phyloP scores from a whole-genome alignment of 169 alveolate genomes.

The Plasmodium chabaudi region DNA sequence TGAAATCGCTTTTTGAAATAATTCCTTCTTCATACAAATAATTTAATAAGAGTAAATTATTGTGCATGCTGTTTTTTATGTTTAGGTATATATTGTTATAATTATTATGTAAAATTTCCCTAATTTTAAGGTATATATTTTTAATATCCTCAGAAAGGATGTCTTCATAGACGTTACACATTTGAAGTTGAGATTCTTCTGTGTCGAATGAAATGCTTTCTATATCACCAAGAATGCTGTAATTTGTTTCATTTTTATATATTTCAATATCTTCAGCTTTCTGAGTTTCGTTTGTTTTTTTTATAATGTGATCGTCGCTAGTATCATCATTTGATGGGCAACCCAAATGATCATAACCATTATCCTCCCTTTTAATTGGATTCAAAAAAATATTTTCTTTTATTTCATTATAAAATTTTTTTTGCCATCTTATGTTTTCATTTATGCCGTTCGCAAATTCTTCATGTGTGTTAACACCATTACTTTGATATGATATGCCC shows the following conservation, averaged over 20 bases:
- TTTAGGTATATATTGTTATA: conserved; percentile 40
- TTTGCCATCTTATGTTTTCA: conserved; percentile 53
- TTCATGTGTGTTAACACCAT: background rate
- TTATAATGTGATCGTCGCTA: background rate
- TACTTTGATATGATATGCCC: background rate
- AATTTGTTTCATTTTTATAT: background rate
- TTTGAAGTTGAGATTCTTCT: background rate
- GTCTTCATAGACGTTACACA: background rate
- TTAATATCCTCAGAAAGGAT: conserved; percentile 6
- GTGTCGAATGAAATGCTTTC: background rate
- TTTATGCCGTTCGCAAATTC: conserved; percentile 5
- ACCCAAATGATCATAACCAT: background rate
- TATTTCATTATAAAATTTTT: conserved; percentile 22
- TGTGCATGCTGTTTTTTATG: conserved; percentile 39
- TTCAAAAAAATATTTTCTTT: conserved; percentile 7
- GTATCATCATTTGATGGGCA: background rate
- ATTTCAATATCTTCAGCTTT: background rate
- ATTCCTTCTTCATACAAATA: conserved; percentile 62
- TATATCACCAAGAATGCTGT: background rate
- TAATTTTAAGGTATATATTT: conserved; percentile 37
- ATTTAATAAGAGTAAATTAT: conserved; percentile 41
- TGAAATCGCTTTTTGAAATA: conserved; percentile 20
- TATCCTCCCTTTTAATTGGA: background rate
- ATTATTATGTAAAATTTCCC: conserved; percentile 30
- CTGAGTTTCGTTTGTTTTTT: background rate